Evolutionary conservation across 495 filamentous ascomycete species (phyloP).

Genomic region (Aspergillus ostianus): DNA sequence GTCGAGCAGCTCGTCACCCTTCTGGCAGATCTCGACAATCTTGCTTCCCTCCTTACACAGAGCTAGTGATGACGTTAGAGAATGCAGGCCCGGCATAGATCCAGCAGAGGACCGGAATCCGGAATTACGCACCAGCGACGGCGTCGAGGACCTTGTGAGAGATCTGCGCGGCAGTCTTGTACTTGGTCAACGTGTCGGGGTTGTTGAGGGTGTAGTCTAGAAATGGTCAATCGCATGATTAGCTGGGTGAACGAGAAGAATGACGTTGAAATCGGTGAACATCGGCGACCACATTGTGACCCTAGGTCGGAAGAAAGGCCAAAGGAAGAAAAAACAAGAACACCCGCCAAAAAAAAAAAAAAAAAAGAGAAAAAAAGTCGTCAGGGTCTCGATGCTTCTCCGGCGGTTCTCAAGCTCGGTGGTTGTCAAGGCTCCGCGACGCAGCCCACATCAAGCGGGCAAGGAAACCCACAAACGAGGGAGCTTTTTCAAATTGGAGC

Average conservation of each 20-base stretch:
- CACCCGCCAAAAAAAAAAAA: not conserved
- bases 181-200: slow-evolving; percentile 97
- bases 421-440: slow-evolving; percentile 12
- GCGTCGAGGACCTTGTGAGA: slow-evolving; percentile 91
- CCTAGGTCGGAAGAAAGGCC: too few relatives aligned
- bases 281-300: not conserved
- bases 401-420: slow-evolving; percentile 6
- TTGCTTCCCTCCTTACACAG: slow-evolving; percentile 81
- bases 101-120: not conserved
- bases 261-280: too few relatives aligned
- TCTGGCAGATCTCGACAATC: slow-evolving; percentile 88
- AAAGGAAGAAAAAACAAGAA: not conserved
- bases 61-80: slow-evolving; percentile 44
- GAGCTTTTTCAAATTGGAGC: slow-evolving; percentile 36
- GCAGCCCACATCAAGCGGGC: slow-evolving; percentile 18
- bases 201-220: slow-evolving; percentile 93
- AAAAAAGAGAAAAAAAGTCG: not conserved
- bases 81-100: not conserved
- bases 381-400: not conserved
- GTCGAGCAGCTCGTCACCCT: slow-evolving; percentile 90
- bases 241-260: slow-evolving; percentile 11
- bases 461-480: slow-evolving; percentile 41
- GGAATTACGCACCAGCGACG: slow-evolving; percentile 57
- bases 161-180: slow-evolving; percentile 92
- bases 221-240: slow-evolving; percentile 13